These are phyloP conservation scores for Camellia sinensis DNA, from an alignment of 148 eudicot genomes.

Conservation along the genomic window DNA sequence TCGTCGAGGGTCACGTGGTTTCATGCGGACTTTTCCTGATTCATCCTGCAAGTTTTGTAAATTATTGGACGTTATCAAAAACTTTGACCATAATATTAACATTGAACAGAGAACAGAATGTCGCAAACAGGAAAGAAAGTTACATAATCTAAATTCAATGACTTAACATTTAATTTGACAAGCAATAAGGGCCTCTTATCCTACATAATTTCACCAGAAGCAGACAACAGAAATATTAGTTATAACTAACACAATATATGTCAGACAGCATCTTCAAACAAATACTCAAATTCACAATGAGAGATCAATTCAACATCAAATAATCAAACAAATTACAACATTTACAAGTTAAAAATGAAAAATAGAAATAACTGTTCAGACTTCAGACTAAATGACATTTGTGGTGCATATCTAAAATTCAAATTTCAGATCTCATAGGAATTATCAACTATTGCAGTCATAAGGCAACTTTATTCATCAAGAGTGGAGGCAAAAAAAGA, in stretches of 20 bases:
- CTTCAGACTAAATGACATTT: neutral
- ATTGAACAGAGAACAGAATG: neutral
- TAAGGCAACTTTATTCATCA: neutral
- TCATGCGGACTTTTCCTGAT: conserved; percentile 71
- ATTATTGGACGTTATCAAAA: conserved; percentile 3
- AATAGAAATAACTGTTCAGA: neutral
- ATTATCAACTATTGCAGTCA: neutral
- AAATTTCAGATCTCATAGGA: neutral
- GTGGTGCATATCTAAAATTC: neutral
- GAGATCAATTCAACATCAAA: neutral
- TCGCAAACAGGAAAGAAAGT: neutral
- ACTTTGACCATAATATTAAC: neutral
- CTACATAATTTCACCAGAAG: neutral
- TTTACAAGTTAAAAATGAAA: neutral
- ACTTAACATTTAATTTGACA: neutral
- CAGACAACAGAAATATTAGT: neutral
- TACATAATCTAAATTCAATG: neutral
- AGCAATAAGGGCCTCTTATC: neutral
- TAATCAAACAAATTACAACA: neutral
- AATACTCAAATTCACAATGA: neutral
- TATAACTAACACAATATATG: neutral
- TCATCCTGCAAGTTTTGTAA: conserved; percentile 64
- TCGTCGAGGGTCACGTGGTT: conserved; percentile 97
- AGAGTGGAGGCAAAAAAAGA: neutral
- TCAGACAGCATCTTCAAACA: neutral